Base-by-base conservation (phyloP, 129 eudicot species). In the Flaveria trinervia region DNA sequence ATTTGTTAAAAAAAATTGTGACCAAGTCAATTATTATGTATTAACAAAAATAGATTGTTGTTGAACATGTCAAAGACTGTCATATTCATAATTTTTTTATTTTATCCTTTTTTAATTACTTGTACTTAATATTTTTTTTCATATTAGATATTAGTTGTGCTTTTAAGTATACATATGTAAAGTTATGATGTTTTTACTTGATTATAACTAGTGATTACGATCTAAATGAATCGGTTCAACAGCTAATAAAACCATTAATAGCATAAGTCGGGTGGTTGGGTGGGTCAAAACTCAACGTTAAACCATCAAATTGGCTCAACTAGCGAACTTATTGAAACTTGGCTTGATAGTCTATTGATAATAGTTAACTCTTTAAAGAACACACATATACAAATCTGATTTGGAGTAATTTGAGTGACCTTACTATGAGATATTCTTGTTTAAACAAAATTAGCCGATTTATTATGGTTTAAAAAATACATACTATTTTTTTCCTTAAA, bases 41-140 rank as follows among this genome's bases (percentile, higher is more conserved):
- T 26, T 26, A 26, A 62, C 68, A 13, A 26, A 26, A 62, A 28
- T 44, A 2, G 28, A 62, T 6, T 62, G 62, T 0, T 4, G 66
- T 62, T 62, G 68, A 62, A 62, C 28, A 62, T 14, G 68, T 28
- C 68, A 62, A 36, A 62, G 44, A 26, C 44, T 62, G 44, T 28
- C 68, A 14, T 14, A 15, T 62, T 62, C 44, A 28, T 28, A 62
- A 12, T 1, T 62, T 28, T 28, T 14, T 62, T 61, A 61, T 26
- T 12, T 61, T 2, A 59, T 59, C 2, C 28, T 9, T 61, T 25
- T 1, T 13, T 62, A 28, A 28, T 62, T 62, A 2, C 13, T 26
- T 59, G 10, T 9, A 45, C 13, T 45, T 45, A 11, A 2, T 9
- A 44, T 44, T 45, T 8, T 44, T 20, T 45, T 45, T 45, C 12